Evolutionary conservation across 306 rosid species (phyloP), one percentile per base, ranked within the genome.

Genomic region (Glycine soja): DNA sequence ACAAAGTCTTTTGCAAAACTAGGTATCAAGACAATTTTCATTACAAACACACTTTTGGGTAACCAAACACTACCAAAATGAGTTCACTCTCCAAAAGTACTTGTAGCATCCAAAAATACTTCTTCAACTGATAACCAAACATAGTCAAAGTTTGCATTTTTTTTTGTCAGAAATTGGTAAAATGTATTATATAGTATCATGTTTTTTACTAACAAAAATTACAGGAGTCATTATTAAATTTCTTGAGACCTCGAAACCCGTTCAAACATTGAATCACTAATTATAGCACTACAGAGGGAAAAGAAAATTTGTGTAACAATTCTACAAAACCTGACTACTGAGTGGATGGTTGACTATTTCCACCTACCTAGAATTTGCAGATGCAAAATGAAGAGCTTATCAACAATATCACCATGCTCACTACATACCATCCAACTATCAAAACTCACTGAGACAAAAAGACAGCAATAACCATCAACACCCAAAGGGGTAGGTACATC

Each of bases 261-360:
- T 36, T 78, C 80, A 74, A 77, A 62, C 36, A 50, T 61, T 46
- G 54, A 74, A 74, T 65, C 57, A 69, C 76, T 68, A 59, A 36
- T 68, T 30, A 65, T 53, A 61, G 75, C 65, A 68, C 73, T 74
- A 79, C 58, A 75, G 24, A 18, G 68, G 36, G 57, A 8, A 53
- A 75, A 10, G 58, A 34, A 48, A 7, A 15, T 3, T 3, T 75
- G 43, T 75, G 76, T 34, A 62, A 82, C 18, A 78, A 62, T 74
- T 77, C 86, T 84, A 87, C 74, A 81, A 78, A 87, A 78, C 78
- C 48, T 84, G 65, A 46, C 77, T 24, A 64, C 43, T 38, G 5
- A 78, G 42, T n/a, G 50, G 65, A 54, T 77, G 72, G 62, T 10
- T 24, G 70, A 70, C 51, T 81, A 81, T 72, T 62, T 74, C 74